Percentiles rank a stretch among this genome's conserved stretches.
Evolutionary conservation across 495 filamentous ascomycete genomes (phyloP).

Genomic region (Aspergillus mulundensis): DNA sequence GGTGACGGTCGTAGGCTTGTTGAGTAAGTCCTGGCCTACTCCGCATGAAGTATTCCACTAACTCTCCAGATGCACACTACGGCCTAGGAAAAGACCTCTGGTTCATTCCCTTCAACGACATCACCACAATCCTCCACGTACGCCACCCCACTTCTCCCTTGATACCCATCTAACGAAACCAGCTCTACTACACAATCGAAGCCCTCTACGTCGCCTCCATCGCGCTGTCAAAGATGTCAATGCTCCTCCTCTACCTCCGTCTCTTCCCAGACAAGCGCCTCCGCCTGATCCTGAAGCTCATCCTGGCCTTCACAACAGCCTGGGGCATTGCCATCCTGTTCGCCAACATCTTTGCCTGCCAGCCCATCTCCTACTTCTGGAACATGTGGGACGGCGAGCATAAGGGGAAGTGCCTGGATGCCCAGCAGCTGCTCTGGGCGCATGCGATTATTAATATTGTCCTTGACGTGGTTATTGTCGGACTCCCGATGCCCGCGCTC

Average conservation of each 20-base stretch:
- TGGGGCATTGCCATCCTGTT: conserved; percentile 30
- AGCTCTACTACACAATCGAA: conserved; percentile 26
- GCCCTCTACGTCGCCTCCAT: conserved; percentile 37
- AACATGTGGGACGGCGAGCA: conserved; percentile 21
- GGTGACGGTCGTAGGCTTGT: no score
- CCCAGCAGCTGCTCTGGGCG: conserved; percentile 36
- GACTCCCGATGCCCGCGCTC: conserved; percentile 28
- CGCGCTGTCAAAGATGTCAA: conserved; percentile 33
- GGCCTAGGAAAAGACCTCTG: conserved; percentile 7
- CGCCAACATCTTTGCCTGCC: conserved; percentile 43
- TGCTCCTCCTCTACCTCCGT: conserved; percentile 38
- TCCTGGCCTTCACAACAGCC: conserved; percentile 30
- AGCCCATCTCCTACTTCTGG: conserved; percentile 37
- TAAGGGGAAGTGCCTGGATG: conserved; percentile 34
- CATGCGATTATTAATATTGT: conserved; percentile 43
- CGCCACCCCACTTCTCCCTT: neutral
- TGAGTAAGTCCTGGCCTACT: no score
- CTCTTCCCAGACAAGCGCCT: conserved; percentile 28
- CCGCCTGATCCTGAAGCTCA: conserved; percentile 12
- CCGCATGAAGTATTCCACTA: no score
- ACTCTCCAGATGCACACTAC: no score
- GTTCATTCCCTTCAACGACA: neutral
- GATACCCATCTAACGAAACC: neutral
- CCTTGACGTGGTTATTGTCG: conserved; percentile 37
- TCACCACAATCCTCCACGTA: conserved; percentile 4